Base-by-base conservation (phyloP, 1,139 yeast genomes). In the Debaryomyces nepalensis region DNA sequence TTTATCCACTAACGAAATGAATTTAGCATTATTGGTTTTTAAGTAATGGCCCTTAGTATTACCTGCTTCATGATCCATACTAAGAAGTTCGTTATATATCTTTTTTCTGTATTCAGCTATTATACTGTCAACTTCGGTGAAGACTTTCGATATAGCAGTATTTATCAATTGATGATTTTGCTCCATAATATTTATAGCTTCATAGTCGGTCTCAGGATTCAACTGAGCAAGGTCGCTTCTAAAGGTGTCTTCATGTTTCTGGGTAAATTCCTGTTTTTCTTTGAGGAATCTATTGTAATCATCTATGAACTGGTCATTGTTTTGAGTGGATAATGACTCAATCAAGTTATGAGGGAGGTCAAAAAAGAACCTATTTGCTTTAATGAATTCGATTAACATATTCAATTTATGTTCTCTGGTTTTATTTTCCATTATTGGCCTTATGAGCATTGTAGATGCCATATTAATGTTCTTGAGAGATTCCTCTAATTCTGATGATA, bases 381-480 rank as follows among this genome's bases (percentile, higher is more conserved):
- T 82, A 15, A 90, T 73, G 46, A 87, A 78, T 21, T 77, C 78
- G 43, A 87, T 70, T 11, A 95, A 78, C 26, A 74, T 73, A 38
- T 72, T 67, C 40, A 87, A 71, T 48, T 84, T 81, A 16, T 70
- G 67, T 49, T 86, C 87, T 52, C 80, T 82, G 7, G 73, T 66
- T 45, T 81, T 77, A 43, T 81, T 80, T 39, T 84, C 85, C 42
- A 84, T 64, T 5, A 91, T 80, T 0, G 98, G 98, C 48, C 90
- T 81, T 49, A 89, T 77, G 59, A 85, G 70, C 47, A 83, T 69
- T 1, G 88, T 74, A 0, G 91, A 84, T n/a, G 80, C 75, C 35
- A 75, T 67, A 42, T 77, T 76, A 31, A 82, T 65, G 48, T 74
- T 73, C 40, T 68, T 70, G 35, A 73, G 68, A 19, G 82, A 63